Base-by-base conservation (phyloP, 2,329 filamentous ascomycete genomes). In the Aspergillus nomiae region DNA sequence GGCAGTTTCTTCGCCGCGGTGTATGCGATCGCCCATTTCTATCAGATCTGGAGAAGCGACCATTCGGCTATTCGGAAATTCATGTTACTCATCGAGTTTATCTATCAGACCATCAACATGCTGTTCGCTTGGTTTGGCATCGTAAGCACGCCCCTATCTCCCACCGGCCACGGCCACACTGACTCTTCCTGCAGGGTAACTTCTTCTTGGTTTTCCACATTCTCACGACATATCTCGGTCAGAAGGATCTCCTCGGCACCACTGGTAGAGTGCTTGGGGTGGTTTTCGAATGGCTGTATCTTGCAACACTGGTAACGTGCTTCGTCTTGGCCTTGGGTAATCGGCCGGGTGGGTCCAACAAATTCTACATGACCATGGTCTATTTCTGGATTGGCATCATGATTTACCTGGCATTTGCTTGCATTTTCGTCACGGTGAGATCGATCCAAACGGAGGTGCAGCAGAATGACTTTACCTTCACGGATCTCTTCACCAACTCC, bases 181-280 rank as follows among this genome's bases (percentile, higher is more conserved):
- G 62, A 68, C 62, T 59, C 45, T 46, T 16, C 57, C 54, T 21
- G 30, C 60, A 84, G 82, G 88, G 95, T 74, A 99, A 99, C 82
- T 99, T 99, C 86, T 99, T 98, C 86, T 82, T 99, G 74, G 94
- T 99, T 70, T 99, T 99, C 84, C 94, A 94, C 78, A 98, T 99
- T 75, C 83, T 99, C 67, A 98, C 94, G 1, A 90, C 89, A 12
- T 97, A 94, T 72, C 83, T 99, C 68, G 90, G 92, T 53, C 84
- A 86, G 30, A 71, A 81, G 0, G 78, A 85, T 36, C 85, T 97
- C 30, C 85, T 97, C 2, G 92, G 93, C 56, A 89, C 86, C 5
- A 87, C 87, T 11, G 95, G 95, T 59, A 87, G 87, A 45, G 88
- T 97, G 63, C 84, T 99, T 1, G 91, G 93, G 60, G 89, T 98